A percentile compares a stretch with the other conserved stretches of the same genome.
These are phyloP conservation scores for Paraphoma sp. DNA, from an alignment of 2,329 filamentous ascomycete species.

Conservation along the genomic window DNA sequence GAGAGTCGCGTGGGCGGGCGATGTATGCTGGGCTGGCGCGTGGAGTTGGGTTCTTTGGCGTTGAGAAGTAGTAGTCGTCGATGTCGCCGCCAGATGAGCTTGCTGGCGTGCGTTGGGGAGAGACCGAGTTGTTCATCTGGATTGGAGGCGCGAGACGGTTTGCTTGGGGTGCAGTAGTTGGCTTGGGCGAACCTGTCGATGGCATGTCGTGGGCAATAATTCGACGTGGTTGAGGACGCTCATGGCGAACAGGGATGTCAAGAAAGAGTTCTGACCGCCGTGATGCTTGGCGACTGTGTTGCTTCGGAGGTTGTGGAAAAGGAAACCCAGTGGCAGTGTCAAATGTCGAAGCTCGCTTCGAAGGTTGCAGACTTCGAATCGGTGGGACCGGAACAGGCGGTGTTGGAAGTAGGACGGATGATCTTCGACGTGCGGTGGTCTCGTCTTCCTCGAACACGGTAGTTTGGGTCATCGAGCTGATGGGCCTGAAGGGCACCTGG, in stretches of 20 bases:
- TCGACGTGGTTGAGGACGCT: slow-evolving; percentile 28
- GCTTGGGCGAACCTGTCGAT: slow-evolving; percentile 15
- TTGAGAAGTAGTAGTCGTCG: slow-evolving; percentile 47
- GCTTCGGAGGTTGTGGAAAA: background rate
- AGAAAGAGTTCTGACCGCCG: slow-evolving; percentile 38
- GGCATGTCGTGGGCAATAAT: slow-evolving; percentile 11
- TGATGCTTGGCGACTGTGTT: slow-evolving; percentile 7
- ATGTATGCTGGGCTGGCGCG: slow-evolving; percentile 20
- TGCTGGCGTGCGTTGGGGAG: slow-evolving; percentile 23
- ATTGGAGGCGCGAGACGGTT: slow-evolving; percentile 21
- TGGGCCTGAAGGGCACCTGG: slow-evolving; percentile 23
- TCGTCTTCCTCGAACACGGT: slow-evolving; percentile 50
- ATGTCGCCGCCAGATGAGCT: slow-evolving; percentile 40
- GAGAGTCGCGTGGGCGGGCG: slow-evolving; percentile 21
- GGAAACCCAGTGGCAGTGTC: slow-evolving; percentile 2
- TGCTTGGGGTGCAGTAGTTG: slow-evolving; percentile 7
- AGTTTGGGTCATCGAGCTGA: slow-evolving; percentile 41
- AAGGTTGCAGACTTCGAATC: slow-evolving; percentile 42
- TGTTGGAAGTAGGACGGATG: slow-evolving; percentile 37
- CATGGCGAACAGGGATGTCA: slow-evolving; percentile 40
- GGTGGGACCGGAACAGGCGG: slow-evolving; percentile 42
- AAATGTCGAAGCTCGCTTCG: slow-evolving; percentile 24
- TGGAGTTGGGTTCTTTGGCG: slow-evolving; percentile 16
- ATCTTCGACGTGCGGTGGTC: slow-evolving; percentile 25
- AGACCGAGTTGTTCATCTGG: slow-evolving; percentile 17